Evolutionary conservation across 257 asterid species (phyloP), one percentile per base, ranked within the genome.

Genomic region (Salvia rosmarinus): DNA sequence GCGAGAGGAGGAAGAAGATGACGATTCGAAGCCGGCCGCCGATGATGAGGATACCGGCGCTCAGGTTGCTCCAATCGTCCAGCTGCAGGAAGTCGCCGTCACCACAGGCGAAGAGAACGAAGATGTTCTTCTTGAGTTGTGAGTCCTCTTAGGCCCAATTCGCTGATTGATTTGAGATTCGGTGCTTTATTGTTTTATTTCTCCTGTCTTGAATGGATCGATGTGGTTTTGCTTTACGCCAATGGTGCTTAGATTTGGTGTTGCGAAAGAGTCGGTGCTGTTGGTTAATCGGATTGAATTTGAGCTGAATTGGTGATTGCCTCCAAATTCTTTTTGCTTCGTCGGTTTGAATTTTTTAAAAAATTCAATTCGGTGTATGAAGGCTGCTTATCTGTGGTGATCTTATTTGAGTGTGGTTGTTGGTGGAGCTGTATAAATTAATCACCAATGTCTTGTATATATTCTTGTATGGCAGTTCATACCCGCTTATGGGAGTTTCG

Each of bases 31-130:
- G 51, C 74, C 84, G 7, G 51, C 83, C 1, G 84, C 77, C 32
- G 90, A 83, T 20, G 97, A 89, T 9, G 96, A 89, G 81, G 96
- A 87, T 43, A 89, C 96, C 66, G 97, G 95, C 35, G 95, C 95
- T 17, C 89, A 76, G 63, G 82, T 91, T 1, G 91, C 90, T 47
- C 95, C 96, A 70, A 87, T 91, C 72, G 85, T 86, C 65, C 76
- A 25, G 52, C 85, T 91, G 21, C 88, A 86, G 73, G 88, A 87
- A 78, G 95, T 91, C 14, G 82, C 91, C 62, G 90, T 91, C 40
- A 76, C 91, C 19, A 89, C 95, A 4, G 93, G 95, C 43, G 97
- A 91, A 76, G 97, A 91, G 76, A 64, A 89, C 34, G 96, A 91
- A 76, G 82, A 80, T 7, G 86, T 78, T 51, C 85, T 91, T n/a